Conservation (phyloP, 148 eudicot genomes). For the Rhododendron ovatum region DNA sequence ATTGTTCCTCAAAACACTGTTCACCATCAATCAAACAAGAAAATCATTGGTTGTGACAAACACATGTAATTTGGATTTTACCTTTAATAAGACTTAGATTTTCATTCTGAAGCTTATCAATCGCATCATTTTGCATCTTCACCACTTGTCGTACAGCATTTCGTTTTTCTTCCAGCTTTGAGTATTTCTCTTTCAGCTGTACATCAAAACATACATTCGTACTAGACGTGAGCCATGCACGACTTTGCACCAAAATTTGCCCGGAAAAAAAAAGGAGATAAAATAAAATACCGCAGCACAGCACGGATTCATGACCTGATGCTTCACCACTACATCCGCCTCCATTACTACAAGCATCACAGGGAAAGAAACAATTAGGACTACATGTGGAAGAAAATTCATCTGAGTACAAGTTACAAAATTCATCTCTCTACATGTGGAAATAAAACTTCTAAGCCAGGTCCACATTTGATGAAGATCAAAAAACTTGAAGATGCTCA, state of each 20-base stretch:
- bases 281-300: conserved; percentile 1
- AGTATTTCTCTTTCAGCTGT: conserved; percentile 17
- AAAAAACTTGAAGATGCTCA: no score
- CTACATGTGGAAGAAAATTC: no score
- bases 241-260: neutral
- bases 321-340: neutral
- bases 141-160: conserved; percentile 8
- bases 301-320: conserved; percentile 5
- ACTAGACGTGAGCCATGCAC: neutral
- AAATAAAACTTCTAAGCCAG: no score
- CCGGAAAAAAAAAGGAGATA: neutral
- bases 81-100: conserved; percentile 13
- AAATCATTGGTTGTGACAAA: neutral
- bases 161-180: conserved; percentile 8
- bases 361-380: neutral
- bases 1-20: neutral
- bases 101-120: conserved; percentile 14
- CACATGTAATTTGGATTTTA: neutral
- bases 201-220: neutral
- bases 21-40: neutral
- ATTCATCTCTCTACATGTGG: no score
- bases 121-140: conserved; percentile 3
- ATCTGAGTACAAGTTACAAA: no score
- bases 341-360: conserved; percentile 6
- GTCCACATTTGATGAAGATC: no score